phyloP scores from a whole-genome alignment of 176 grass and related monocot species.

The Sorghum bicolor region DNA sequence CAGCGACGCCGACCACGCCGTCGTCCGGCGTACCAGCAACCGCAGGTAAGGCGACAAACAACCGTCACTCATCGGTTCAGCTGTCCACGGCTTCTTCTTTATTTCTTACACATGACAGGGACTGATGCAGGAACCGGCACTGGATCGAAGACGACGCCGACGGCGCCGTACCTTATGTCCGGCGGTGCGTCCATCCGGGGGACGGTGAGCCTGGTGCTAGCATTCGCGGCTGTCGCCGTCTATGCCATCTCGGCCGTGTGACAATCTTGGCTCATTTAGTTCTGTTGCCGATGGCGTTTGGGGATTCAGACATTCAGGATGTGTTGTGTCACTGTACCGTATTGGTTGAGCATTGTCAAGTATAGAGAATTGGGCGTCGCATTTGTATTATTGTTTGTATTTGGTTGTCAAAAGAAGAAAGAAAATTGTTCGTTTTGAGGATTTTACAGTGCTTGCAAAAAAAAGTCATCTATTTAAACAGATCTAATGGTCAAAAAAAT shows the following conservation, averaged over 20 bases:
- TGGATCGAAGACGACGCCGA: conserved; percentile 42
- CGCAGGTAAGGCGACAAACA: not conserved
- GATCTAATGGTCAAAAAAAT: too few species aligned
- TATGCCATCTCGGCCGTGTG: conserved; percentile 7
- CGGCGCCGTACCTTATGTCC: conserved; percentile 8
- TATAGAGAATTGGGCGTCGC: not conserved
- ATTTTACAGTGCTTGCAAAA: too few species aligned
- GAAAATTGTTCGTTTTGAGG: not conserved
- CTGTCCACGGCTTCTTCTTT: not conserved
- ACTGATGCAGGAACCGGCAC: not conserved
- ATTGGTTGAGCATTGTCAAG: not conserved
- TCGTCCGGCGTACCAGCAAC: not conserved
- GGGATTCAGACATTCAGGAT: not conserved
- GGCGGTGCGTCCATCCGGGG: conserved; percentile 29
- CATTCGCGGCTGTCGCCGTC: conserved; percentile 1
- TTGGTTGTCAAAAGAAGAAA: not conserved
- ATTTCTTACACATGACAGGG: not conserved
- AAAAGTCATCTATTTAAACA: too few species aligned
- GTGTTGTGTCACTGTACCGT: not conserved
- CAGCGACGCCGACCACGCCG: not conserved
- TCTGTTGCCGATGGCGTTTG: not conserved
- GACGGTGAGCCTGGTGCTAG: not conserved
- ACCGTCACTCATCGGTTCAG: not conserved
- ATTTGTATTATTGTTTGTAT: conserved; percentile 17
- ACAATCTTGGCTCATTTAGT: not conserved